Evolutionary conservation across 345 rosid species (phyloP).

Genomic region (Heritiera fomes): DNA sequence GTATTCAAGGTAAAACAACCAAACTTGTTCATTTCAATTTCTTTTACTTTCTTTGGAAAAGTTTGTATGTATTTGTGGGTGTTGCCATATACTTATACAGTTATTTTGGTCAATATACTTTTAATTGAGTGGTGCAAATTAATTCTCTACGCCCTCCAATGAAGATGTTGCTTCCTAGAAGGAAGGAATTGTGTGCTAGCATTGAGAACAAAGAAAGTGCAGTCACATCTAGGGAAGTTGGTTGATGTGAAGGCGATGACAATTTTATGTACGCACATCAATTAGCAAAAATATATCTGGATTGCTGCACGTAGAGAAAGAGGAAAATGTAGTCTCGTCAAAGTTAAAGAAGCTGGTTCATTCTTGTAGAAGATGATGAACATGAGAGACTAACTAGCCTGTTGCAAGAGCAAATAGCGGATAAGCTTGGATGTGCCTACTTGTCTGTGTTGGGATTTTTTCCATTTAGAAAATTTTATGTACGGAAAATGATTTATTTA

Average conservation of each 20-base stretch:
- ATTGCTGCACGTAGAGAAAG: background rate
- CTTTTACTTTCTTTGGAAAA: background rate
- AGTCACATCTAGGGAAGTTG: constrained; percentile 22
- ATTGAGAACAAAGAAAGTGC: constrained; percentile 33
- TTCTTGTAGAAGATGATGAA: constrained; percentile 9
- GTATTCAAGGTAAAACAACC: constrained; percentile 62
- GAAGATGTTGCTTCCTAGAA: constrained; percentile 76
- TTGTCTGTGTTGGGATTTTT: background rate
- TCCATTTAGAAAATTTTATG: background rate
- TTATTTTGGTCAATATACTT: background rate
- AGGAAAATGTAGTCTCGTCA: background rate
- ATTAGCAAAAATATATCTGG: background rate
- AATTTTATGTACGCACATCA: background rate
- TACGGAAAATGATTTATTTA: background rate
- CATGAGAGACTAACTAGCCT: background rate
- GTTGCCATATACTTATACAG: background rate
- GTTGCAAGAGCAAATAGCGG: background rate
- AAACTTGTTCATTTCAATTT: background rate
- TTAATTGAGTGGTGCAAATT: background rate
- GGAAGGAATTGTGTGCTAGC: constrained; percentile 73
- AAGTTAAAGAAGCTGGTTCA: background rate
- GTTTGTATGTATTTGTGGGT: background rate
- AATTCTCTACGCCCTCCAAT: constrained; percentile 51
- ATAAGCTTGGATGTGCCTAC: background rate
- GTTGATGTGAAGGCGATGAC: constrained; percentile 3